phyloP scores from a whole-genome alignment of 352 stramenopile genomes.

The Plasmopara halstedii region DNA sequence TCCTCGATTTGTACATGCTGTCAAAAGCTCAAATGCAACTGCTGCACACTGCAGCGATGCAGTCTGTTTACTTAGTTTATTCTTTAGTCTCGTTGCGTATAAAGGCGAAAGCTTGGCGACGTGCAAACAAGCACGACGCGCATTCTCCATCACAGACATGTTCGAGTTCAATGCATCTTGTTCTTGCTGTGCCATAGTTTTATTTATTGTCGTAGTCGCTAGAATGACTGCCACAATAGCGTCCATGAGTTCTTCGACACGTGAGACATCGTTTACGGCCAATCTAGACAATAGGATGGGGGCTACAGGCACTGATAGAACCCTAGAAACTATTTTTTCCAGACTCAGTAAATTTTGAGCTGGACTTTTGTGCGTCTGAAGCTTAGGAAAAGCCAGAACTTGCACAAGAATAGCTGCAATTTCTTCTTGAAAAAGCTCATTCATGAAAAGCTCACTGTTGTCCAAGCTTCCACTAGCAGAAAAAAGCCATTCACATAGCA shows the following conservation, averaged over 20 bases:
- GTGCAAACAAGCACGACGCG: slow-evolving; percentile 16
- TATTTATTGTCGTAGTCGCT: slow-evolving; percentile 5
- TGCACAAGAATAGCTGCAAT: slow-evolving; percentile 43
- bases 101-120: slow-evolving; percentile 32
- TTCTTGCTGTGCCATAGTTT: slow-evolving; percentile 27
- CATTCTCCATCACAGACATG: slow-evolving; percentile 9
- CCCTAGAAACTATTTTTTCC: slow-evolving; percentile 6
- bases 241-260: slow-evolving; percentile 30
- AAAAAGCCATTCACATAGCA: slow-evolving; percentile 29
- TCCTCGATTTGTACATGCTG: slow-evolving; percentile 7
- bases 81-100: slow-evolving; percentile 24
- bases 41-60: slow-evolving; percentile 23
- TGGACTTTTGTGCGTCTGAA: slow-evolving; percentile 16
- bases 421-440: slow-evolving; percentile 51
- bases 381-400: slow-evolving; percentile 23
- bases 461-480: slow-evolving; percentile 9
- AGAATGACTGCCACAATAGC: slow-evolving; percentile 26
- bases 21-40: slow-evolving; percentile 13
- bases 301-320: slow-evolving; percentile 31
- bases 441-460: slow-evolving; percentile 41
- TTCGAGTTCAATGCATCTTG: slow-evolving; percentile 12
- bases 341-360: slow-evolving; percentile 10
- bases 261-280: slow-evolving; percentile 42
- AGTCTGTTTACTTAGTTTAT: slow-evolving; percentile 25
- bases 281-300: slow-evolving; percentile 34